Conservation (phyloP, 768 basidiomycete species). For the Lactifluus subvellereus region DNA sequence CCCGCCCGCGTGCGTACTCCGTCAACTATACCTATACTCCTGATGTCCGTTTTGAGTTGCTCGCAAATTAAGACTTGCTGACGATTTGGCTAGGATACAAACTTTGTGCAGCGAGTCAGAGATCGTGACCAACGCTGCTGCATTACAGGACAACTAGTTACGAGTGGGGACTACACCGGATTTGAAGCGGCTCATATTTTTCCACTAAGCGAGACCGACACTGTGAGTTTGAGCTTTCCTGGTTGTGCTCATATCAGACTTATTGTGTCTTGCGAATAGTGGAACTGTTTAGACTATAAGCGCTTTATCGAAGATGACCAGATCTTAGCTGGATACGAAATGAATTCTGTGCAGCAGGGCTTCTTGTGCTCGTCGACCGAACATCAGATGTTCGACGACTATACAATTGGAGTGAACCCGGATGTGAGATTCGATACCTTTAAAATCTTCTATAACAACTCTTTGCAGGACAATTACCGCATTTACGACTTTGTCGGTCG, state of each 20-base stretch:
- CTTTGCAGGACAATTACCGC: background rate
- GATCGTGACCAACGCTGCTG: background rate
- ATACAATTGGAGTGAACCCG: background rate
- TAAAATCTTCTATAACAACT: background rate
- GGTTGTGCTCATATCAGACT: too few relatives aligned
- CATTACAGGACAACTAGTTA: background rate
- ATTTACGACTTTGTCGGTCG: slow-evolving; percentile 6
- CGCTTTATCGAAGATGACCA: background rate
- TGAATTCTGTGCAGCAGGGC: slow-evolving; percentile 1
- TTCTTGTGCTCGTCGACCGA: background rate
- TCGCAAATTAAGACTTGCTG: background rate
- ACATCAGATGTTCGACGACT: background rate
- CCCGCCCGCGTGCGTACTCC: background rate
- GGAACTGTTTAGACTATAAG: background rate
- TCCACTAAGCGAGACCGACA: background rate
- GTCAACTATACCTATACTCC: background rate
- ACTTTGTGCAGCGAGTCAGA: background rate
- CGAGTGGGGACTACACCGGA: background rate
- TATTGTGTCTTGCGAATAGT: background rate
- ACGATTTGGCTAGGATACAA: background rate
- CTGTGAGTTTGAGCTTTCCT: background rate
- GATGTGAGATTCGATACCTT: background rate
- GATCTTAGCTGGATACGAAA: background rate
- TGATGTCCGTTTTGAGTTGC: background rate
- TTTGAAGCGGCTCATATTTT: slow-evolving; percentile 4